These are phyloP conservation scores for Neurospora hispaniola DNA, from an alignment of 495 filamentous ascomycete species.

Conservation along the genomic window DNA sequence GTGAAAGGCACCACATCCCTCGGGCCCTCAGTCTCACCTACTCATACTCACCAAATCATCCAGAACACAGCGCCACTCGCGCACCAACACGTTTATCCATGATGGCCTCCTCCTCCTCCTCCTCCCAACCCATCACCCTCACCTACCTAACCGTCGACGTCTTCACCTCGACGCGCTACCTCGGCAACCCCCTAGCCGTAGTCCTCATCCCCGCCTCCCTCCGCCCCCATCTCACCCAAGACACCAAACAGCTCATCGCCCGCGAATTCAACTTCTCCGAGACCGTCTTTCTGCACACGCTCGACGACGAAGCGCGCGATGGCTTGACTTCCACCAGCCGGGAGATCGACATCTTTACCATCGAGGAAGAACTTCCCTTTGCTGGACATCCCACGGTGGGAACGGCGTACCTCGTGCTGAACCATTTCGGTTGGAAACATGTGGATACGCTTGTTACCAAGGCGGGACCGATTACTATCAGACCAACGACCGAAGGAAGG, in stretches of 20 bases:
- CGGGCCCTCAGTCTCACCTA: background rate
- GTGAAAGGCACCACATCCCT: background rate
- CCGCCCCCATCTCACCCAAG: conserved; percentile 29
- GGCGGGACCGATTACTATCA: conserved; percentile 43
- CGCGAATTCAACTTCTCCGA: conserved; percentile 80
- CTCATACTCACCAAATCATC: background rate
- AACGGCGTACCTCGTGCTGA: conserved; percentile 44
- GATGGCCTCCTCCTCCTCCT: too few relatives aligned
- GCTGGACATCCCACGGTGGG: conserved; percentile 75
- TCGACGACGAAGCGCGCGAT: conserved; percentile 3
- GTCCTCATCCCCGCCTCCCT: conserved; percentile 37
- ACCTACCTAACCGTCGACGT: conserved; percentile 55
- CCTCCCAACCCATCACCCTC: conserved; percentile 16
- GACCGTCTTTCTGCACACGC: conserved; percentile 63
- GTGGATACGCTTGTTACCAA: conserved; percentile 45
- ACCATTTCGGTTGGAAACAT: conserved; percentile 21
- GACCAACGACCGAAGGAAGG: background rate
- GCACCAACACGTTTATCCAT: background rate
- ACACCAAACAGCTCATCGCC: conserved; percentile 54
- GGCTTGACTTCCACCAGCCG: conserved; percentile 8
- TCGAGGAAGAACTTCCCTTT: conserved; percentile 53
- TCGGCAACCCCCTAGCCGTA: conserved; percentile 61
- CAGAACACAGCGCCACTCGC: background rate
- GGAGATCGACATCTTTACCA: conserved; percentile 62
- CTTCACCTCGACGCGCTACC: conserved; percentile 46